Base-by-base conservation (phyloP, 1,139 yeast species). In the Nadsonia starkeyi-henricii region DNA sequence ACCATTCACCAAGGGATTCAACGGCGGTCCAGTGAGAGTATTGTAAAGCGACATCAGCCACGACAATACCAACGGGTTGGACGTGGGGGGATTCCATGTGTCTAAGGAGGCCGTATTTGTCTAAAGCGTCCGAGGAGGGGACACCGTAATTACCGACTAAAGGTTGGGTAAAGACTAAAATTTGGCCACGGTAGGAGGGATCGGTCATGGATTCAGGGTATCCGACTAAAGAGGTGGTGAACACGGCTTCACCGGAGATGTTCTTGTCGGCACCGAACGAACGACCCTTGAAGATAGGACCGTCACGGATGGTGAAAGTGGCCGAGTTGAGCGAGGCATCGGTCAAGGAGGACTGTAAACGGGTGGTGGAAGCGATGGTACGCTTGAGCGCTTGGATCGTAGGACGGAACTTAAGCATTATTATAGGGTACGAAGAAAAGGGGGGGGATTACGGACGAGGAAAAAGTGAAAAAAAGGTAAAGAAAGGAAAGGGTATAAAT, bases 1-100 rank as follows among this genome's bases (percentile, higher is more conserved):
- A 91, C 97, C 97, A 91, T 59, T 84, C 85, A 55, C 85, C 85
- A 51, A 91, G 75, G 21, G 95, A 83, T 70, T 91, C 97, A 43
- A 91, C 96, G 3, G 98, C 98, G 43, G 97, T 89, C 98, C 98
- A 91, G 67, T 91, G 98, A 20, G 96, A 85, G 68, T 91, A 86
- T 64, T 86, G 78, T 73, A 89, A 77, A 28, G 98, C 97, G 51
- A 79, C 96, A 62, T 91, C 96, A 42, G 95, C 86, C 45, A 91
- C 98, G 47, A 91, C 95, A 52, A 91, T 86, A 58, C 97, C 98
- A 56, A 84, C 81, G 68, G 96, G 89, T 68, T 91, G 97, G 52
- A 85, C 81, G 56, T 77, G 77, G 15, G 96, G 94, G 50, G 91
- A 79, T 70, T 91, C 98, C 70, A 91, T 82, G 68, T 85, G 85